phyloP scores from a whole-genome alignment of 2,329 filamentous ascomycete species.

The Epicoccum sorghinum region DNA sequence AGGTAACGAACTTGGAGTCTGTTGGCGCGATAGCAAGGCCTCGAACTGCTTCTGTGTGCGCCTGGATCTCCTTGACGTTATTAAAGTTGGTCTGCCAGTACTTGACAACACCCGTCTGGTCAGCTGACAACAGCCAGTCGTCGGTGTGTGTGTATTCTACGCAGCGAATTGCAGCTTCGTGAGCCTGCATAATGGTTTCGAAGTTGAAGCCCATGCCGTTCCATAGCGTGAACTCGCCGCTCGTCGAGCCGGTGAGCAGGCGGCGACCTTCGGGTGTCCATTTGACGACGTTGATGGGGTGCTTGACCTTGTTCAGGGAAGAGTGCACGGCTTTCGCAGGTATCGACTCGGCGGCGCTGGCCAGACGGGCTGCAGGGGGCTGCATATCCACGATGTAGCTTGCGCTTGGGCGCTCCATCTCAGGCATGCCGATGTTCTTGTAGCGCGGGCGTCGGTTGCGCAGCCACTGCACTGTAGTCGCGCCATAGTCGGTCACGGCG shows the following conservation, averaged over 20 bases:
- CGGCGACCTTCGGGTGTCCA: slow-evolving; percentile 97
- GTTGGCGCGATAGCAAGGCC: slow-evolving; percentile 93
- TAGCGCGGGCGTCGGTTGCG: slow-evolving; percentile 79
- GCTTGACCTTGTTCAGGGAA: slow-evolving; percentile 98
- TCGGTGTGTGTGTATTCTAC: slow-evolving; percentile 91
- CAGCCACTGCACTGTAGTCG: slow-evolving; percentile 91
- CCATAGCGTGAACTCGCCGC: slow-evolving; percentile 97
- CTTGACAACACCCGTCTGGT: slow-evolving; percentile 94
- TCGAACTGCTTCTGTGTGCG: slow-evolving; percentile 86
- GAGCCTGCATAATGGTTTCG: slow-evolving; percentile 98
- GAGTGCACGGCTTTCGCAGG: slow-evolving; percentile 96
- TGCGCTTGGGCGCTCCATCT: slow-evolving; percentile 81
- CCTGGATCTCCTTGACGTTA: slow-evolving; percentile 93
- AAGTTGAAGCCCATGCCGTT: slow-evolving; percentile 99
- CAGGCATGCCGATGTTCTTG: slow-evolving; percentile 72
- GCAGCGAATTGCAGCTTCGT: slow-evolving; percentile 84
- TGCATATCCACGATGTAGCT: slow-evolving; percentile 95
- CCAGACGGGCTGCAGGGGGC: slow-evolving; percentile 76
- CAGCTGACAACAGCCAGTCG: slow-evolving; percentile 95
- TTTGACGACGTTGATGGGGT: slow-evolving; percentile 93
- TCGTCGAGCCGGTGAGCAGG: slow-evolving; percentile 90
- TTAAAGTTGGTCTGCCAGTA: slow-evolving; percentile 99
- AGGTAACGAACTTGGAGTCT: slow-evolving; percentile 94
- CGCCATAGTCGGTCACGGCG: slow-evolving; percentile 90
- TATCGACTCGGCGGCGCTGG: slow-evolving; percentile 81